Conservation (phyloP, 768 basidiomycete genomes). For the Agaricus sinodeliciosus region DNA sequence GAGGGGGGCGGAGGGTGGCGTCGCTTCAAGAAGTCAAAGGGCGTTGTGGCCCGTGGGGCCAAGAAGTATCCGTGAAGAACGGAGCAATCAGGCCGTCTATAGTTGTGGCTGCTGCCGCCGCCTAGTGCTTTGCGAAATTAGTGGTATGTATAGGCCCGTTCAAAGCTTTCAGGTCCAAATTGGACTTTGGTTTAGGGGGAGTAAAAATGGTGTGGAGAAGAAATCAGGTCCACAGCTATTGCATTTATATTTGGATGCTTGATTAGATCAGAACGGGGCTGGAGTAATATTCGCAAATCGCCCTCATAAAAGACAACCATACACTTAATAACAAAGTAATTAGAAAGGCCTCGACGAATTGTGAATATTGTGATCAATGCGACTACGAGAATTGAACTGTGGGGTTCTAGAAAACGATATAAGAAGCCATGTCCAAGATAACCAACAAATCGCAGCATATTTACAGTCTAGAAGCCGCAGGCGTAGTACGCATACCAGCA, state of each 20-base stretch:
- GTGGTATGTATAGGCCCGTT: too few relatives aligned
- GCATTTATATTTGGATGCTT: not conserved
- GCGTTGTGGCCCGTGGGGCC: too few relatives aligned
- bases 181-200: too few relatives aligned
- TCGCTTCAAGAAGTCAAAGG: too few relatives aligned
- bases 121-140: too few relatives aligned
- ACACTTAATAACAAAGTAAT: not conserved
- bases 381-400: constrained; percentile 8
- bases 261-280: constrained; percentile 1
- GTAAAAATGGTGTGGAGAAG: not conserved
- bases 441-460: constrained; percentile 21
- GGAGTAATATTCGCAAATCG: too few relatives aligned
- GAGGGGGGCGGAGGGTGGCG: too few relatives aligned
- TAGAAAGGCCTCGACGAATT: constrained; percentile 1
- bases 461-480: constrained; percentile 61
- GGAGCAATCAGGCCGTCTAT: too few relatives aligned
- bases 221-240: not conserved
- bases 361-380: not conserved
- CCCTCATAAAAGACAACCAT: not conserved
- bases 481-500: constrained; percentile 26
- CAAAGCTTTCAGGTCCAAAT: too few relatives aligned
- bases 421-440: not conserved
- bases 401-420: constrained; percentile 1
- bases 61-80: too few relatives aligned
- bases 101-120: too few relatives aligned